phyloP scores from a whole-genome alignment of 2,329 filamentous ascomycete species.

The Lachnum nothofagi region DNA sequence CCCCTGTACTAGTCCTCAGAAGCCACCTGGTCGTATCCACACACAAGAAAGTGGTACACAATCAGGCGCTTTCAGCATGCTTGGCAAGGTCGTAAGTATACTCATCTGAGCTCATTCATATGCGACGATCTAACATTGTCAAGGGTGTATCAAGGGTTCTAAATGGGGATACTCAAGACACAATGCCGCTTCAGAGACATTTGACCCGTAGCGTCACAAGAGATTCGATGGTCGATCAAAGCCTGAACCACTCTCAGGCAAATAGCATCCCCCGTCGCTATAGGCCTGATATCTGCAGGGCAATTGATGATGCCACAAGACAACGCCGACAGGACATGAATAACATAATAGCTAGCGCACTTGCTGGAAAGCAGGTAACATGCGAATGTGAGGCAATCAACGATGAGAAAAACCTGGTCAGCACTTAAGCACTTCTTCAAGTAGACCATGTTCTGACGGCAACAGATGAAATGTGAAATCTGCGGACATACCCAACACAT shows the following conservation, averaged over 20 bases:
- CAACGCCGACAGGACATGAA: neutral
- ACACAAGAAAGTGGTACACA: conserved; percentile 7
- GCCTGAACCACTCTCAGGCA: neutral
- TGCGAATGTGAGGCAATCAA: conserved; percentile 15
- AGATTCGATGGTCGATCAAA: neutral
- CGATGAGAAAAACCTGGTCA: conserved; percentile 12
- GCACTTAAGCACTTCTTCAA: neutral
- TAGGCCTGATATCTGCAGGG: neutral
- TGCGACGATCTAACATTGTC: neutral
- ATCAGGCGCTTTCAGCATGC: neutral
- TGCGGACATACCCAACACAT: conserved; percentile 19
- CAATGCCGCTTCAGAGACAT: neutral
- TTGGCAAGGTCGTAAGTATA: conserved; percentile 8
- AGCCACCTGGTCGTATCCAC: neutral
- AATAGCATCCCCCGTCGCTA: neutral
- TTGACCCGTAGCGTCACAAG: neutral
- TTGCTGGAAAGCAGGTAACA: neutral
- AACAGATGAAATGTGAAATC: conserved; percentile 20
- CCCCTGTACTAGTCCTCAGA: neutral
- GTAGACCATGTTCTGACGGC: neutral
- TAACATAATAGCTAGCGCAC: neutral
- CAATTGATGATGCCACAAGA: neutral
- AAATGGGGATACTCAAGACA: conserved; percentile 18
- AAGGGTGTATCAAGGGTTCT: conserved; percentile 13
- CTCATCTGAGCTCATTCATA: neutral